phyloP scores from a whole-genome alignment of 2,329 filamentous ascomycete genomes.

The Talaromyces islandicus region DNA sequence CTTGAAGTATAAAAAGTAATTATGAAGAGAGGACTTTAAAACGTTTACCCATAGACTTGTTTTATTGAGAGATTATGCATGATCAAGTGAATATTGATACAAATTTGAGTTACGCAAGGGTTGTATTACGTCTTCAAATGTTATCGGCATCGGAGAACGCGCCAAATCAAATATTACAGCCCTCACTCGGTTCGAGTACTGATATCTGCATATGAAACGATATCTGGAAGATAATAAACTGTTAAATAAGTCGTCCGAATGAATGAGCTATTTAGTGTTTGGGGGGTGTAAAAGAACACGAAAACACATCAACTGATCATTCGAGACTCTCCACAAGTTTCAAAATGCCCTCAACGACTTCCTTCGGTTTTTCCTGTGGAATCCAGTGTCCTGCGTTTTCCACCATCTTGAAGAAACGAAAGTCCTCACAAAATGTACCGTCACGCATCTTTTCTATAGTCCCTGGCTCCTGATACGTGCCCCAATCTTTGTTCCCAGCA shows the following conservation, averaged over 20 bases:
- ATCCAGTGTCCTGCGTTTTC: constrained; percentile 64
- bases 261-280: neutral
- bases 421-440: constrained; percentile 45
- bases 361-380: constrained; percentile 58
- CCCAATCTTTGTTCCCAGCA: constrained; percentile 60
- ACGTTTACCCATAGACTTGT: too few species aligned
- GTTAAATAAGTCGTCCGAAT: neutral
- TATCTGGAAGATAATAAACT: neutral
- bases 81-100: too few species aligned
- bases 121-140: too few species aligned
- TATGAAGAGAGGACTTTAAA: too few species aligned
- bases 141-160: neutral
- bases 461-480: constrained; percentile 61
- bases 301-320: neutral
- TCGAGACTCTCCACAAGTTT: constrained; percentile 27
- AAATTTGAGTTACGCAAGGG: too few species aligned
- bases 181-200: too few species aligned
- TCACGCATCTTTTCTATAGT: constrained; percentile 51
- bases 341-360: constrained; percentile 45
- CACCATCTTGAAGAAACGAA: constrained; percentile 48
- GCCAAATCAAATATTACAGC: neutral
- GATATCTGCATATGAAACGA: neutral
- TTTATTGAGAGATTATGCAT: too few species aligned
- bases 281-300: neutral
- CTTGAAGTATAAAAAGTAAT: too few species aligned